These are phyloP conservation scores for Colletotrichum tropicale DNA, from an alignment of 2,329 filamentous ascomycete genomes.

Conservation along the genomic window DNA sequence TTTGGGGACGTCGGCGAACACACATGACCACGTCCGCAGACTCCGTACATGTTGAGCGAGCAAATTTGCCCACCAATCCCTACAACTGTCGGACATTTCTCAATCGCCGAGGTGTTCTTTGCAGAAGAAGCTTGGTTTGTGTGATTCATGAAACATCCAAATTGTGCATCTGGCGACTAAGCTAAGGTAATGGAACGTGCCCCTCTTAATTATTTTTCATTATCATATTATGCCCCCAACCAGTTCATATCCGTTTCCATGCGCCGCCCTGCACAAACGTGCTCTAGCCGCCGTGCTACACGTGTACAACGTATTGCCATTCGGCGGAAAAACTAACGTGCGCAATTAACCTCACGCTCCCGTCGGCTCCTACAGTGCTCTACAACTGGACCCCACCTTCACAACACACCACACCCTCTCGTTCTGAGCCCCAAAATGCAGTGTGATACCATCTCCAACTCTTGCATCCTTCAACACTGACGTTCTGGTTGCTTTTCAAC, in stretches of 20 bases:
- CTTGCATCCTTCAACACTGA: neutral
- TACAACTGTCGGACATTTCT: neutral
- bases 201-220: neutral
- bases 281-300: neutral
- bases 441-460: neutral
- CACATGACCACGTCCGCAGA: neutral
- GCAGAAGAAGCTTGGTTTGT: neutral
- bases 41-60: neutral
- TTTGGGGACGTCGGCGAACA: neutral
- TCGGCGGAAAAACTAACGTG: neutral
- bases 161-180: neutral
- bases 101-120: neutral
- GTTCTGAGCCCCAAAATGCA: neutral
- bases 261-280: neutral
- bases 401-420: neutral
- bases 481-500: neutral
- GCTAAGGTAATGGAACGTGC: neutral
- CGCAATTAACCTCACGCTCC: constrained; percentile 1
- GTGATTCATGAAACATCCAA: neutral
- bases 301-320: neutral
- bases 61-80: neutral
- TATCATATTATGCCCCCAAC: neutral
- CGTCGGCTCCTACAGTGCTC: neutral
- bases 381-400: neutral
- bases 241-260: constrained; percentile 1